A percentile compares a stretch with the other conserved stretches of the same genome.
Conservation (phyloP, 2,329 filamentous ascomycete species). For the Teratosphaeria pseudoeucalypti region DNA sequence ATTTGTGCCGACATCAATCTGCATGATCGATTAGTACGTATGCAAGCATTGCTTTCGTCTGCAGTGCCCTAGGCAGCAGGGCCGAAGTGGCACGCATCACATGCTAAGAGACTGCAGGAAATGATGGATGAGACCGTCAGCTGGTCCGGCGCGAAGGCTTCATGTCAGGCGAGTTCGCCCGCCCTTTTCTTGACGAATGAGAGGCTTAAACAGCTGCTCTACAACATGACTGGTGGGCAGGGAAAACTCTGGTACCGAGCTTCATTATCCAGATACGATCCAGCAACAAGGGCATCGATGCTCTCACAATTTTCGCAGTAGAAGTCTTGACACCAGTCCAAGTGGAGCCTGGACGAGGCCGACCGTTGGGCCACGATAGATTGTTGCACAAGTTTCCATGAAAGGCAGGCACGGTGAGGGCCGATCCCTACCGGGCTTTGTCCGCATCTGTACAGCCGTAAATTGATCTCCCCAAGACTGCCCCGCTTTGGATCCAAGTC, state of each 20-base stretch:
- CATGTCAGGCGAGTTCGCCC: neutral
- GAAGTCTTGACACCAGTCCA: neutral
- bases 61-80: neutral
- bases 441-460: neutral
- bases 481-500: neutral
- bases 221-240: conserved; percentile 2
- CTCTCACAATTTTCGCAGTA: neutral
- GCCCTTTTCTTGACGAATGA: conserved; percentile 3
- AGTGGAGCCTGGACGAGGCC: neutral
- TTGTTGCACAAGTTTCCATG: neutral
- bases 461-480: neutral
- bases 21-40: conserved; percentile 6
- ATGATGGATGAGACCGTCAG: neutral
- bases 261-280: neutral
- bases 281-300: neutral
- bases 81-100: neutral
- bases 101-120: neutral
- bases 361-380: neutral
- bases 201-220: conserved; percentile 1
- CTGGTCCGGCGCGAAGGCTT: neutral
- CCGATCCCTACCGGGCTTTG: conserved; percentile 2
- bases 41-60: neutral
- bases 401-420: conserved; percentile 2
- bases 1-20: conserved; percentile 39
- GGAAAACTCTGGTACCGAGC: neutral